A percentile compares a stretch with the other conserved stretches of the same genome.
Conservation (phyloP, 306 rosid genomes). For the Acmispon strigosus region DNA sequence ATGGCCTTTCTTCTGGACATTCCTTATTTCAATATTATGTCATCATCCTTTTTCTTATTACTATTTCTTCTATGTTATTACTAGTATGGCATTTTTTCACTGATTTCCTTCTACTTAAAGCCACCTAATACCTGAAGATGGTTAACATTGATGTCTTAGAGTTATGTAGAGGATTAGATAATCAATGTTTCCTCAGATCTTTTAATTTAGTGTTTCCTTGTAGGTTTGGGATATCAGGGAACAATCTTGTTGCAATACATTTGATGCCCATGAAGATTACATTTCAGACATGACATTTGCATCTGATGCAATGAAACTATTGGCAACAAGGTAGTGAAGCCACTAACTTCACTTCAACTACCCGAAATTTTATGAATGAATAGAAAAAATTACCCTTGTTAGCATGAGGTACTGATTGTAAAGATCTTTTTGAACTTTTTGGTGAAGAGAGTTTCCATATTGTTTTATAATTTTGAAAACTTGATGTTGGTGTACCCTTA, state of each 20-base stretch:
- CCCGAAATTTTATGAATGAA: background rate
- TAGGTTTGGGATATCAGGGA: slow-evolving; percentile 95
- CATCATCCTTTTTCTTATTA: background rate
- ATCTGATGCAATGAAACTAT: slow-evolving; percentile 67
- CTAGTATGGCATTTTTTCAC: background rate
- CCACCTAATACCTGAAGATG: background rate
- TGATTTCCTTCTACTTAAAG: background rate
- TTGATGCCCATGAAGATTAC: slow-evolving; percentile 66
- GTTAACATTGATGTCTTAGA: background rate
- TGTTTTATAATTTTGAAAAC: background rate
- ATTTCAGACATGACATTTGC: slow-evolving; percentile 76
- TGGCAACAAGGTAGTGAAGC: slow-evolving; percentile 69
- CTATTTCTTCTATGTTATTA: background rate
- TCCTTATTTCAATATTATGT: background rate
- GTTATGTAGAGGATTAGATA: background rate
- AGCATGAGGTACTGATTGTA: background rate
- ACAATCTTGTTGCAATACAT: slow-evolving; percentile 70
- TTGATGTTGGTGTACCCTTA: background rate
- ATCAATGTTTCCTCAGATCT: background rate
- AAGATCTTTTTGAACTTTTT: background rate
- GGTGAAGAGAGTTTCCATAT: background rate
- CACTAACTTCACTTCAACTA: background rate
- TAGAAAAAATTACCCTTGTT: background rate
- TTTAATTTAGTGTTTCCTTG: background rate
- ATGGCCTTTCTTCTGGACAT: background rate